phyloP scores from a whole-genome alignment of 768 basidiomycete genomes.

The Postia placenta region DNA sequence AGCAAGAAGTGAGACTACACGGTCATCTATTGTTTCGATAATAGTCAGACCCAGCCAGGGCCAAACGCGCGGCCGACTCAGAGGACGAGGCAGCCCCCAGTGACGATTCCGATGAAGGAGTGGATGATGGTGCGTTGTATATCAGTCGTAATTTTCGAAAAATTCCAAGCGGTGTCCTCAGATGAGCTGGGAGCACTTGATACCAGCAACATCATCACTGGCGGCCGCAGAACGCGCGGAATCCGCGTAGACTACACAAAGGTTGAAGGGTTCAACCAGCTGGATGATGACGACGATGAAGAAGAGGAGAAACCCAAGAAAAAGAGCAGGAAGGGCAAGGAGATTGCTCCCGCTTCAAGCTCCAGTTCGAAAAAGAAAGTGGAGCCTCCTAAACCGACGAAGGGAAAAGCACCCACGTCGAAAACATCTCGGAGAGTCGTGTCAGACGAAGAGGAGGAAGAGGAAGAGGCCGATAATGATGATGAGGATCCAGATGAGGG shows the following conservation, averaged over 20 bases:
- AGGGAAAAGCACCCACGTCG: conserved; percentile 11
- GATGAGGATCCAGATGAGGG: conserved; percentile 33
- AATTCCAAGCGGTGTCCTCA: neutral
- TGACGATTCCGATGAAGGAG: conserved; percentile 17
- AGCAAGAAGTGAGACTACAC: conserved; percentile 26
- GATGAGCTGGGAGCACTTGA: conserved; percentile 48
- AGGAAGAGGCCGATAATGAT: conserved; percentile 35
- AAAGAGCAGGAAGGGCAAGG: conserved; percentile 27
- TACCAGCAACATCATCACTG: conserved; percentile 46
- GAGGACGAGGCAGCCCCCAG: conserved; percentile 22
- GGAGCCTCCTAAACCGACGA: conserved; percentile 10
- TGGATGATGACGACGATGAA: conserved; percentile 34
- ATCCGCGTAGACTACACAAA: conserved; percentile 66
- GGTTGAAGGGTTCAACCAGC: conserved; percentile 17
- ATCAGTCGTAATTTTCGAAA: neutral
- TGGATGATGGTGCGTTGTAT: conserved; percentile 19
- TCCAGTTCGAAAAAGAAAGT: conserved; percentile 8
- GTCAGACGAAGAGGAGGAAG: conserved; percentile 43
- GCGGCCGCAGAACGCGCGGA: conserved; percentile 64
- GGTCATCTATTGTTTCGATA: neutral
- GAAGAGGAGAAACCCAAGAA: conserved; percentile 44
- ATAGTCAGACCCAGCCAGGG: conserved; percentile 8
- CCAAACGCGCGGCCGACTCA: conserved; percentile 22
- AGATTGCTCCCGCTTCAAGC: conserved; percentile 4
- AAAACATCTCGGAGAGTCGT: conserved; percentile 17